phyloP scores from a whole-genome alignment of 148 eudicot species.

The Amaranthus cruentus region DNA sequence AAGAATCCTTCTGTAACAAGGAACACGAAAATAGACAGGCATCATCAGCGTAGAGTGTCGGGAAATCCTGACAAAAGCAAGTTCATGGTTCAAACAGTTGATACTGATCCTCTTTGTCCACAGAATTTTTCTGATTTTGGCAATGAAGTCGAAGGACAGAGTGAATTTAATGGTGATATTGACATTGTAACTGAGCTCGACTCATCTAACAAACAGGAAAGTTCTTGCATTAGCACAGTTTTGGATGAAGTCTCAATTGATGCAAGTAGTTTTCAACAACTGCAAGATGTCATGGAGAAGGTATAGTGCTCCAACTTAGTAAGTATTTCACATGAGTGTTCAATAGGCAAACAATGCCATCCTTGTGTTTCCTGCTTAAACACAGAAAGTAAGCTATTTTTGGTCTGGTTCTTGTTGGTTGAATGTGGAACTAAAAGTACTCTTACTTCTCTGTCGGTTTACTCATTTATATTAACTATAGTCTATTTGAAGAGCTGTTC shows the following conservation, averaged over 20 bases:
- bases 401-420: neutral
- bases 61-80: conserved; percentile 25
- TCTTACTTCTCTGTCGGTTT: neutral
- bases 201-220: conserved; percentile 49
- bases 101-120: conserved; percentile 28
- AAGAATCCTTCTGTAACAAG: conserved; percentile 29
- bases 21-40: conserved; percentile 36
- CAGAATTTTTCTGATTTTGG: conserved; percentile 28
- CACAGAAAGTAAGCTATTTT: conserved; percentile 2
- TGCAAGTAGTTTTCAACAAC: conserved; percentile 73
- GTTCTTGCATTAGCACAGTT: conserved; percentile 50
- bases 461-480: neutral
- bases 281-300: conserved; percentile 80
- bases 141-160: conserved; percentile 37
- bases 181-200: conserved; percentile 43
- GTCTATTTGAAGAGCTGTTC: neutral
- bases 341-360: neutral
- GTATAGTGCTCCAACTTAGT: conserved; percentile 27
- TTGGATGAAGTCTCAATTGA: conserved; percentile 65
- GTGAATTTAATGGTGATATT: conserved; percentile 36
- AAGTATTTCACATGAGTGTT: neutral
- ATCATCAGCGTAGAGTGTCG: conserved; percentile 26
- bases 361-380: neutral
- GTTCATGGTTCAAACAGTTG: conserved; percentile 25
- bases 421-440: neutral